These are phyloP conservation scores for Metarhizium rileyi DNA, from an alignment of 2,329 filamentous ascomycete genomes.

Conservation along the genomic window DNA sequence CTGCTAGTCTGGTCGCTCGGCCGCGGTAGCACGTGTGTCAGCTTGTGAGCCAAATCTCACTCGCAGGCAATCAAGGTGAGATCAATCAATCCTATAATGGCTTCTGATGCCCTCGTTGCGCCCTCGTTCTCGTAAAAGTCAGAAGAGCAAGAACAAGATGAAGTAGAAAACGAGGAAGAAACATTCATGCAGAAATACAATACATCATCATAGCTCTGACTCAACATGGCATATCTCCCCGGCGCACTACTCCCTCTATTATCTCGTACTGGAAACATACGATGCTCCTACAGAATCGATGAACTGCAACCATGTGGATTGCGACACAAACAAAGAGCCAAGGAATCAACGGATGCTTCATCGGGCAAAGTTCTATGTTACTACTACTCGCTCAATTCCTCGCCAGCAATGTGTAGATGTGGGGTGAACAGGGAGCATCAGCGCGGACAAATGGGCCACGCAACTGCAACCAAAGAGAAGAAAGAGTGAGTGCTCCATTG, in stretches of 20 bases:
- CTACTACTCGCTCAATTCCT: not conserved
- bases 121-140: not conserved
- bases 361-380: not conserved
- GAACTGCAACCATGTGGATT: not conserved
- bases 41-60: not conserved
- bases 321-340: constrained; percentile 1
- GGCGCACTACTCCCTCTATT: not conserved
- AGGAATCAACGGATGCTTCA: not conserved
- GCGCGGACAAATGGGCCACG: not conserved
- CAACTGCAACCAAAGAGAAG: not conserved
- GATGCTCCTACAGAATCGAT: not conserved
- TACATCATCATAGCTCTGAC: not conserved
- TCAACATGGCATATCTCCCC: not conserved
- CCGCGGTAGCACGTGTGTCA: not conserved
- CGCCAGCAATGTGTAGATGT: not conserved
- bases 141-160: no score
- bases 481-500: not conserved
- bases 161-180: no score
- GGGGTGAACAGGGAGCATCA: not conserved
- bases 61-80: not conserved
- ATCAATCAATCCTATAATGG: not conserved
- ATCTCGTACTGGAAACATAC: not conserved
- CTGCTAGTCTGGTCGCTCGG: not conserved
- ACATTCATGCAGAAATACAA: not conserved
- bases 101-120: no score